These are phyloP conservation scores for Diaporthe aspalathi DNA, from an alignment of 2,329 filamentous ascomycete genomes.

Conservation along the genomic window DNA sequence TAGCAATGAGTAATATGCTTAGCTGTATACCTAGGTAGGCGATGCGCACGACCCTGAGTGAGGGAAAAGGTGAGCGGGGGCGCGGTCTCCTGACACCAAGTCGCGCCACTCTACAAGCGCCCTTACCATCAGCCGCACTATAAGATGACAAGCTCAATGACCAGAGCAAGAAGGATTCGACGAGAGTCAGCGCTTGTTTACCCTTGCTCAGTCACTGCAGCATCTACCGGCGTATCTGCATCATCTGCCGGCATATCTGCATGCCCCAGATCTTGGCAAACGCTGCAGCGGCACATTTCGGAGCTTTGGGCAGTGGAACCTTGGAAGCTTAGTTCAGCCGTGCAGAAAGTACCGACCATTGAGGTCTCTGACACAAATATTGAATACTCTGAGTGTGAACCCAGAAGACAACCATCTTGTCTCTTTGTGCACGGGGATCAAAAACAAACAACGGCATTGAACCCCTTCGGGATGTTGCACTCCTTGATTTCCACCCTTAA, in stretches of 20 bases:
- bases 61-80: background rate
- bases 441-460: no score
- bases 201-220: background rate
- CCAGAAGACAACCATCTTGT: background rate
- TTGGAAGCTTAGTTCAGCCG: slow-evolving; percentile 19
- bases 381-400: fast-evolving
- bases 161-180: background rate
- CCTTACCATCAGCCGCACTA: slow-evolving; percentile 26
- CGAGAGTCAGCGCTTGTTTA: background rate
- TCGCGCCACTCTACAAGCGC: background rate
- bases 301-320: slow-evolving; percentile 14
- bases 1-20: background rate
- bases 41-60: background rate
- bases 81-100: background rate
- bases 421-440: background rate
- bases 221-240: no score
- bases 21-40: no score
- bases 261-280: background rate
- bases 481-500: background rate
- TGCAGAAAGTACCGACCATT: background rate
- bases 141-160: background rate
- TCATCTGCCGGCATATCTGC: slow-evolving; percentile 1
- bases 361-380: no score
- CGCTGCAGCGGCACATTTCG: background rate
- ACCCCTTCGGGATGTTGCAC: background rate